A percentile compares a stretch with the other conserved stretches of the same genome.
phyloP scores from a whole-genome alignment of 371 early-diverging fungal genomes.

The Rhizomucor miehei region DNA sequence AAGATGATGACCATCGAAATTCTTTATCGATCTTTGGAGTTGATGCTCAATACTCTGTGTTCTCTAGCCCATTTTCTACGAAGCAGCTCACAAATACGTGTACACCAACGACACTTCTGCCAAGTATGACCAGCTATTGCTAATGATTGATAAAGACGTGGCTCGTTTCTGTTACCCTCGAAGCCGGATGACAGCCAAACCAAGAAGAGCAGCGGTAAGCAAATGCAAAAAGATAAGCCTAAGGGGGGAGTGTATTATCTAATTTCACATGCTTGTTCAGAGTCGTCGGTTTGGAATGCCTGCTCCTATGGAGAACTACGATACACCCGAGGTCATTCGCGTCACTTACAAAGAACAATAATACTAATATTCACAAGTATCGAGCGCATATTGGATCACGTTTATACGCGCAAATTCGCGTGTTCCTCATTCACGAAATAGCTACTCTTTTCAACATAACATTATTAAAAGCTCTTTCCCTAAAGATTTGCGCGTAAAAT shows the following conservation, averaged over 20 bases:
- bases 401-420: too few species aligned
- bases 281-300: slow-evolving; percentile 12
- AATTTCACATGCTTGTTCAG: slow-evolving; percentile 7
- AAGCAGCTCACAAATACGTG: slow-evolving; percentile 42
- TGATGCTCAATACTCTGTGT: background rate
- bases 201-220: slow-evolving; percentile 44
- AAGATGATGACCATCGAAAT: background rate
- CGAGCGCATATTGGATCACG: too few species aligned
- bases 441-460: too few species aligned
- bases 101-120: slow-evolving; percentile 36
- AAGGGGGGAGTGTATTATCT: too few species aligned
- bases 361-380: too few species aligned
- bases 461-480: too few species aligned
- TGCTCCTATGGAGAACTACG: slow-evolving; percentile 31
- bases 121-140: slow-evolving; percentile 23
- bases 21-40: background rate
- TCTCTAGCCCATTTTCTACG: slow-evolving; percentile 26
- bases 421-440: too few species aligned
- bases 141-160: slow-evolving; percentile 24
- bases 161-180: slow-evolving; percentile 30
- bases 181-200: slow-evolving; percentile 36
- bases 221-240: background rate
- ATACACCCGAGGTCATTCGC: slow-evolving; percentile 34
- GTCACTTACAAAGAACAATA: slow-evolving; percentile 18
- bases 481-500: too few species aligned